phyloP scores from a whole-genome alignment of 106 monocot genomes.

The Phalaenopsis equestris region DNA sequence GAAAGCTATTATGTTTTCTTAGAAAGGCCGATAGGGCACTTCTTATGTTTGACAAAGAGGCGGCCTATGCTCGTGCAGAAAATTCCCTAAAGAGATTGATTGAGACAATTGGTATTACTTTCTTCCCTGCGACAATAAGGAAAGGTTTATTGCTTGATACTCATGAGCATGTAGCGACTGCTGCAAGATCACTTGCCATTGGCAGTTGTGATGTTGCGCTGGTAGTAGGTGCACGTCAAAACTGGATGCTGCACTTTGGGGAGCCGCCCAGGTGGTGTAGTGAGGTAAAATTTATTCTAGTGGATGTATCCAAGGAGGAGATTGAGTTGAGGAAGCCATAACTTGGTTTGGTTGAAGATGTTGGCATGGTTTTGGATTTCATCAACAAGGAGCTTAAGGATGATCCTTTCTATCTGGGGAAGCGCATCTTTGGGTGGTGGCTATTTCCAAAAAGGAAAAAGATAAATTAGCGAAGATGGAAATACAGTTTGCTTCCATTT shows the following conservation, averaged over 20 bases:
- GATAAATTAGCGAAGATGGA: conserved; percentile 89
- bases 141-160: conserved; percentile 81
- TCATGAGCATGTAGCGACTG: conserved; percentile 81
- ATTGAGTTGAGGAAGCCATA: conserved; percentile 78
- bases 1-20: conserved; percentile 51
- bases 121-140: conserved; percentile 94
- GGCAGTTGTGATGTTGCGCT: conserved; percentile 73
- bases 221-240: conserved; percentile 79
- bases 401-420: conserved; percentile 76
- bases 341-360: conserved; percentile 81
- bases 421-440: conserved; percentile 84
- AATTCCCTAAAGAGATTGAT: conserved; percentile 55
- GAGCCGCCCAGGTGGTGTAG: conserved; percentile 88
- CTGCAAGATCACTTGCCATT: conserved; percentile 80
- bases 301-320: conserved; percentile 83
- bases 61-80: conserved; percentile 78
- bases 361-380: conserved; percentile 46
- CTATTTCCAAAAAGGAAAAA: conserved; percentile 71
- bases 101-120: conserved; percentile 78
- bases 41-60: conserved; percentile 90
- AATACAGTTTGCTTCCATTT: conserved; percentile 64
- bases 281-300: conserved; percentile 85
- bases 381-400: conserved; percentile 83
- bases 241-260: conserved; percentile 92
- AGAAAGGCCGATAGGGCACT: conserved; percentile 69